Base-by-base conservation (phyloP, 1,284 basidiomycete species). In the Fomitopsis pinicola region DNA sequence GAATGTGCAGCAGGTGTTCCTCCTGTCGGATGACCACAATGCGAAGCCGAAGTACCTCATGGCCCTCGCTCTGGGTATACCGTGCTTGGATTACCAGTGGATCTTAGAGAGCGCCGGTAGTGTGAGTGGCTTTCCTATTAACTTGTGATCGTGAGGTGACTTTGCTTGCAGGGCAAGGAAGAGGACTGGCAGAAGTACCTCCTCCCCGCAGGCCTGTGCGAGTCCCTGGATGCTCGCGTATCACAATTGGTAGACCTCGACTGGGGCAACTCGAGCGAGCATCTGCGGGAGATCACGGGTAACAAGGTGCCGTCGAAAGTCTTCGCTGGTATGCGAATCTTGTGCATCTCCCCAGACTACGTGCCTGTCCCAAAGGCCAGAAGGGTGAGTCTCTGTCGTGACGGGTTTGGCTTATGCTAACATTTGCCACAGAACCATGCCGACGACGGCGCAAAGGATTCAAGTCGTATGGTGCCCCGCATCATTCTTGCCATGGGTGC, bases 11-110 rank as follows among this genome's bases (percentile, higher is more conserved):
- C 82, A 85, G 15, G 77, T 94, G 28, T 88, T 94, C 69, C 77
- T 94, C 28, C 66, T 94, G 15, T 84, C 89, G 0, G 84, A 90
- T 64, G 80, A 83, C 33, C 71, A 78, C 8, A 82, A 80, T 62
- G 82, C 85, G 62, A 95, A 91, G 63, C 81, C 88, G 4, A 95
- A 95, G 72, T 93, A 85, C 68, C 77, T 96, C 57, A 81, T 89
- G 5, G 92, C 94, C 6, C 80, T 97, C 35, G 92, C 91, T 0
- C 77, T 94, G 33, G 94, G 94, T 6, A 86, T 97, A 55, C 95
- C 94, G 0, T 94, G 92, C 67, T 69, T 97, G n/a, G 82, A 82
- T 0, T 72, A 81, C 4, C 75, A 80, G 2, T 95, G 88, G 83
- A 67, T 93, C 17, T 68, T 79, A 10, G 78, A 81, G 28, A 78